Evolutionary conservation across 2,329 filamentous ascomycete genomes (phyloP), one percentile per base, ranked within the genome.

Genomic region (Beauveria rudraprayagi): DNA sequence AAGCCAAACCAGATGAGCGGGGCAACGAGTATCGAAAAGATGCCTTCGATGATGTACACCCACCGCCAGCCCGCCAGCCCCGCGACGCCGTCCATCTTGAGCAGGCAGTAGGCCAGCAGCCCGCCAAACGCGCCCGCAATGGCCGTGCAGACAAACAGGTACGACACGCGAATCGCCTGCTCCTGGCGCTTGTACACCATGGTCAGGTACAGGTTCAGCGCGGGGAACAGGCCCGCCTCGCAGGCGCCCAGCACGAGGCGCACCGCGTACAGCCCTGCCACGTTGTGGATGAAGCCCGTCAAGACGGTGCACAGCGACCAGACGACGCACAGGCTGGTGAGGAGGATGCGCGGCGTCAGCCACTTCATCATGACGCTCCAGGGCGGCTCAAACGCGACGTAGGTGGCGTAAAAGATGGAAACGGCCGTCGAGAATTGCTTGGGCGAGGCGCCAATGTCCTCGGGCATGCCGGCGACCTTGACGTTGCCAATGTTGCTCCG

Each of bases 111-210:
- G 1, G 83, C 84, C 14, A 72, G 63, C 40, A 73, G 63, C 0
- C 71, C 71, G 3, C 70, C 71, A 50, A 72, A 66, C 77, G 77
- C 75, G 0, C 76, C 78, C 0, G 77, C 71, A 26, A 79, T 66
- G 5, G 82, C 83, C n/a, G 79, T 79, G 58, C 76, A 83, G 53
- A 78, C 80, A 55, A 70, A 65, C 17, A 70, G 63, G 56, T 80
- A 77, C 0, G 81, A 81, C 5, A 83, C 79, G 3, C 83, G 75
- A 16, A 80, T 76, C 1, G 78, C 80, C 22, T 81, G 75, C 68
- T 86, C 83, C 3, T 80, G 77, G 6, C 77, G 75, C 19, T 79
- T 78, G 50, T 70, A 71, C 3, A 70, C 64, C 61, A 68, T 67
- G 28, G 66, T 69, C 26, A 70, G 66, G 55, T 69, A 70, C 16